phyloP scores from a whole-genome alignment of 2,329 filamentous ascomycete genomes.

The Trichoderma asperellum region DNA sequence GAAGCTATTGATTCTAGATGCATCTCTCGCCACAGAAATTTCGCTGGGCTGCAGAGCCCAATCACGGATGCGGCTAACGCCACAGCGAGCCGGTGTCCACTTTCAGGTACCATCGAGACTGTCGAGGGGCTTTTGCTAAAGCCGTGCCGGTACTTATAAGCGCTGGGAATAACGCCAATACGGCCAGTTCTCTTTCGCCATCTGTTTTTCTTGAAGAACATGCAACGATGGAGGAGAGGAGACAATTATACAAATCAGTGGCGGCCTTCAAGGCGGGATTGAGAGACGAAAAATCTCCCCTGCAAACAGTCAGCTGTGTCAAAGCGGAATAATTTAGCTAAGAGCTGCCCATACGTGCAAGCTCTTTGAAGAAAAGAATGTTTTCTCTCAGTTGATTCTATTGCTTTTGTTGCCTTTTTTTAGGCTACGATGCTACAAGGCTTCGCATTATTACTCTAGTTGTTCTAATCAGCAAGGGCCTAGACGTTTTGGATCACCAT shows the following conservation, averaged over 20 bases:
- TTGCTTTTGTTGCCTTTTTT: not conserved
- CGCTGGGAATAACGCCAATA: not conserved
- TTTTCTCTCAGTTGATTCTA: not conserved
- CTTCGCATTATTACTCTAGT: too few relatives aligned
- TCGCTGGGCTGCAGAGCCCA: not conserved
- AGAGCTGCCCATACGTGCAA: not conserved
- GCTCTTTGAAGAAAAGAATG: not conserved
- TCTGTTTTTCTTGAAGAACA: not conserved
- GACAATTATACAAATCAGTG: not conserved
- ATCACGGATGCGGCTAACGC: not conserved
- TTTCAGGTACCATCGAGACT: not conserved
- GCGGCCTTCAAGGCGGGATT: not conserved
- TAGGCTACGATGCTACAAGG: too few relatives aligned
- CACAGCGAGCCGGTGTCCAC: not conserved
- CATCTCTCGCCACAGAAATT: not conserved
- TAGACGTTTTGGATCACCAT: too few relatives aligned
- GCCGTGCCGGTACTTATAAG: not conserved
- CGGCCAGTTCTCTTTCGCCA: not conserved
- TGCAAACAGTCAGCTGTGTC: too few relatives aligned
- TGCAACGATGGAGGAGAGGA: not conserved
- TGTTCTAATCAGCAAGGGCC: too few relatives aligned
- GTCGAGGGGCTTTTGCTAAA: not conserved
- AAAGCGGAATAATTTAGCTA: not conserved
- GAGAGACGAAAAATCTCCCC: too few relatives aligned
- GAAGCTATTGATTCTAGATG: slow-evolving; percentile 17